A percentile compares a stretch with the other conserved stretches of the same genome.
phyloP scores from a whole-genome alignment of 192 early-diverging fungal species.

The Backusella psychrophila region DNA sequence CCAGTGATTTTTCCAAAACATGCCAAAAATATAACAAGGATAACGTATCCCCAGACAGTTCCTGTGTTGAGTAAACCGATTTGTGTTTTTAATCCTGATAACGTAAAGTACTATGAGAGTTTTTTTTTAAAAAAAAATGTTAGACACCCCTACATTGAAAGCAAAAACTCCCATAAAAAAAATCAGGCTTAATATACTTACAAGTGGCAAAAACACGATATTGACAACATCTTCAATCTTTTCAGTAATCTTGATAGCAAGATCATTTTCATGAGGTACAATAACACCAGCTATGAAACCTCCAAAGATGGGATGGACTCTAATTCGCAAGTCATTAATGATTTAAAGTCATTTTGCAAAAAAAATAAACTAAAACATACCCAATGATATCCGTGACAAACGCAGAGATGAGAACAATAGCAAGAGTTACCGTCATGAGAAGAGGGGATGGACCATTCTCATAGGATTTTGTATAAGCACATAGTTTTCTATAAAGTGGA shows the following conservation, averaged over 20 bases:
- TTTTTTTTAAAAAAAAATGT: neutral
- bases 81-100: slow-evolving; percentile 90
- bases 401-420: slow-evolving; percentile 66
- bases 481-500: slow-evolving; percentile 58
- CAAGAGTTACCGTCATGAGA: slow-evolving; percentile 72
- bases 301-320: slow-evolving; percentile 92
- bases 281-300: slow-evolving; percentile 86
- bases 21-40: slow-evolving; percentile 76
- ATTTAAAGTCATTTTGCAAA: no score
- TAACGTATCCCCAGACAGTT: slow-evolving; percentile 69
- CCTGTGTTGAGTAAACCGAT: slow-evolving; percentile 73
- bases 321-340: no score
- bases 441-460: slow-evolving; percentile 54
- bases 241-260: slow-evolving; percentile 84
- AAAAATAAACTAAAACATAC: no score
- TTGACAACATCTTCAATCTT: slow-evolving; percentile 90
- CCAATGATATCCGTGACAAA: slow-evolving; percentile 81
- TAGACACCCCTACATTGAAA: neutral
- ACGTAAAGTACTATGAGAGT: slow-evolving; percentile 73
- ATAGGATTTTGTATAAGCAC: slow-evolving; percentile 49
- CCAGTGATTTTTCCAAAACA: slow-evolving; percentile 86
- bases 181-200: slow-evolving; percentile 19
- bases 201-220: slow-evolving; percentile 87
- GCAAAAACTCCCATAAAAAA: neutral
- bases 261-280: slow-evolving; percentile 84